Evolutionary conservation across 257 asterid genomes (phyloP).

Genomic region (Solanum dulcamara): DNA sequence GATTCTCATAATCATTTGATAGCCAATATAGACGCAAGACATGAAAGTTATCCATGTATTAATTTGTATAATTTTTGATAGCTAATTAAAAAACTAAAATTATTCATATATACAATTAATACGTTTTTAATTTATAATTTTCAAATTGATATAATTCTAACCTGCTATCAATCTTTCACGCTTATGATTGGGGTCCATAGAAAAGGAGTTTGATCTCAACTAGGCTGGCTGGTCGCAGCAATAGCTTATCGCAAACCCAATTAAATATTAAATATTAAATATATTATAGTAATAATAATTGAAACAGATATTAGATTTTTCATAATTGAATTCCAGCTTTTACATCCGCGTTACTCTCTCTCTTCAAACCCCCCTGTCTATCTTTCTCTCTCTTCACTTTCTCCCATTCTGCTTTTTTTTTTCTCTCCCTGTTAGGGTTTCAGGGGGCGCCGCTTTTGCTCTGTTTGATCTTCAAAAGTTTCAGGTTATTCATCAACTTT

Average conservation of each 20-base stretch:
- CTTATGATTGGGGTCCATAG: neutral
- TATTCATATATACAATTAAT: neutral
- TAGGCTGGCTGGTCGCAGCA: neutral
- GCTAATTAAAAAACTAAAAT: neutral
- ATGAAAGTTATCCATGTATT: neutral
- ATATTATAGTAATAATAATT: neutral
- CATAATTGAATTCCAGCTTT: constrained; percentile 28
- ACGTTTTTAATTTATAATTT: too few relatives aligned
- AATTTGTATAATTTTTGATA: neutral
- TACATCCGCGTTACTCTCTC: constrained; percentile 24
- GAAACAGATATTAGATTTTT: constrained; percentile 1
- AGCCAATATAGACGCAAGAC: neutral
- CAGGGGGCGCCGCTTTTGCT: constrained; percentile 22
- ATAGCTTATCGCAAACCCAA: neutral
- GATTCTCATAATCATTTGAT: too few relatives aligned
- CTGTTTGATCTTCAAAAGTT: constrained; percentile 14
- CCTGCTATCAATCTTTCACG: neutral
- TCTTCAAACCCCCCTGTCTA: neutral
- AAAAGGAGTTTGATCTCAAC: neutral
- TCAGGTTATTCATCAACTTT: neutral
- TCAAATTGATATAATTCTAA: too few relatives aligned
- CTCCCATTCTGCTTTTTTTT: constrained; percentile 2
- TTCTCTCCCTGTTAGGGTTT: constrained; percentile 25
- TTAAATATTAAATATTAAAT: neutral
- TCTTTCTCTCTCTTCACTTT: constrained; percentile 9